Evolutionary conservation across 2,329 filamentous ascomycete species (phyloP), one percentile per base, ranked within the genome.

Genomic region (Fusarium sp.): DNA sequence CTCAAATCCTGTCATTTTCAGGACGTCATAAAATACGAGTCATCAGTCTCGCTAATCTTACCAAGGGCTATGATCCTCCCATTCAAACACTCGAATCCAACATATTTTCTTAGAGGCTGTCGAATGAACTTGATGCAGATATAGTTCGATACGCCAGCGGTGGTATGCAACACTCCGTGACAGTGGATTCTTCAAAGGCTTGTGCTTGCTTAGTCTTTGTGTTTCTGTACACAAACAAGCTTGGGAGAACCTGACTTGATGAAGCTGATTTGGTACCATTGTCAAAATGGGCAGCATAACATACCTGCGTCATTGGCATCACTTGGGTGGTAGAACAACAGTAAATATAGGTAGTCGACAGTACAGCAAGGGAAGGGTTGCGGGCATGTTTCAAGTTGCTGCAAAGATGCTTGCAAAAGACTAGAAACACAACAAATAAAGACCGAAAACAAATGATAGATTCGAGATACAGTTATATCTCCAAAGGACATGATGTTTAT

Each of bases 31-130:
- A 62, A 42, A 62, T 31, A 28, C 19, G 13, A 62, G 1, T 47
- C 14, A 62, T 54, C 57, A 5, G 51, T 17, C 36, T 62, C 59
- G 59, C 57, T 62, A 42, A 62, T 62, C 59, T 62, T 31, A 31
- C 10, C 28, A 13, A 11, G 10, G 28, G 43, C 14, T 7, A 36
- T 36, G 34, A 36, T 36, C 17, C 7, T 36, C 15, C 15, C 34
- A 2, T 36, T 17, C 11, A 31, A 11, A 31, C 28, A 13, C 28
- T 10, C 10, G 4, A 10, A 31, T 31, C 28, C 28, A 5, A 13
- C 10, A 31, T 10, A 13, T 31, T 10, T 13, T 31, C 28, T 13
- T 31, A 13, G 28, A 13, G 10, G 10, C 3, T 5, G 5, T 31
- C 5, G 7, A 31, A 31, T 31, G 5, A 31, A 31, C 28, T 31